phyloP scores from a whole-genome alignment of 208 protist genomes.

The Leishmania martiniquensis region DNA sequence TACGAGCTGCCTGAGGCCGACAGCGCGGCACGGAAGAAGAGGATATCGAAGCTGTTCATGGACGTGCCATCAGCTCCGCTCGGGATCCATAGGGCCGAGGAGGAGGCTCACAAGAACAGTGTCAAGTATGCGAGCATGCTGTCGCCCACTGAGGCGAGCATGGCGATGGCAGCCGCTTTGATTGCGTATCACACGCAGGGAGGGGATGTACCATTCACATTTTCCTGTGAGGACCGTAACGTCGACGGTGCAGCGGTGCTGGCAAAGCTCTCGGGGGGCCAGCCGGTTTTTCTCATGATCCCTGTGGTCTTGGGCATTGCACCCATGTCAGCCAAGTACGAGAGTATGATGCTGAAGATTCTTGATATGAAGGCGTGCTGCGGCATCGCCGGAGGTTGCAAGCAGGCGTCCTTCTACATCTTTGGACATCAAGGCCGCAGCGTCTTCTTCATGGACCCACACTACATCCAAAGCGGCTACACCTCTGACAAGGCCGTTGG shows the following conservation, averaged over 20 bases:
- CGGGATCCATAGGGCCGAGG: conserved; percentile 65
- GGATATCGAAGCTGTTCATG: conserved; percentile 46
- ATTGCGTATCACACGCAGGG: conserved; percentile 16
- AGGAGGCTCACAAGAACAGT: conserved; percentile 44
- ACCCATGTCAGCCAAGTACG: conserved; percentile 49
- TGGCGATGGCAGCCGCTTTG: conserved; percentile 37
- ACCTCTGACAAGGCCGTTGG: conserved; percentile 36
- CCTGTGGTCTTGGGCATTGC: conserved; percentile 61
- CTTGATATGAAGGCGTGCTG: conserved; percentile 57
- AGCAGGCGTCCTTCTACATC: conserved; percentile 52
- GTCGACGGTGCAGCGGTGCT: conserved; percentile 29
- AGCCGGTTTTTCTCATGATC: conserved; percentile 61
- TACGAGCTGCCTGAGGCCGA: conserved; percentile 15
- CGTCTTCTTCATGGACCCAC: conserved; percentile 75
- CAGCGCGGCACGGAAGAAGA: conserved; percentile 25
- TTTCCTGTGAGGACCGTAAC: conserved; percentile 36
- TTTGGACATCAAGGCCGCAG: conserved; percentile 60
- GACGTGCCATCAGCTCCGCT: conserved; percentile 71
- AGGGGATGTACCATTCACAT: conserved; percentile 37
- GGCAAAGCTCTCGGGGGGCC: conserved; percentile 21
- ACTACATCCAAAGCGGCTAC: conserved; percentile 73
- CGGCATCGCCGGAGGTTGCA: conserved; percentile 61
- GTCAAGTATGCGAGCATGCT: conserved; percentile 61
- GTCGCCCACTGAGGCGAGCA: conserved; percentile 50
- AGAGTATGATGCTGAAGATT: conserved; percentile 36